These are phyloP conservation scores for Aulographum hederae DNA, from an alignment of 2,329 filamentous ascomycete species.

Conservation along the genomic window DNA sequence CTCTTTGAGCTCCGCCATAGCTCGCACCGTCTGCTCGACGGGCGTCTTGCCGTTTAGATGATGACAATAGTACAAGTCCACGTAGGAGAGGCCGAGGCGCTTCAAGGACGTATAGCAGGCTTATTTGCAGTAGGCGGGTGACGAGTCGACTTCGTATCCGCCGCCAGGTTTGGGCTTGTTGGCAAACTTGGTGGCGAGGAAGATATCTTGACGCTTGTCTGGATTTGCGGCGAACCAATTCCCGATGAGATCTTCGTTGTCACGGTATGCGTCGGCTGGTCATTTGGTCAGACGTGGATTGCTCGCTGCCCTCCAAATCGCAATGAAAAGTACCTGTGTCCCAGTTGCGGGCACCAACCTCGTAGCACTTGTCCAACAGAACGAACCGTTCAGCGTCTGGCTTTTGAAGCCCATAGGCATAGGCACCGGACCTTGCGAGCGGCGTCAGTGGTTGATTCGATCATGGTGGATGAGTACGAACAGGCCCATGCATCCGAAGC, in stretches of 20 bases:
- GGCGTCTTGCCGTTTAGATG: conserved; percentile 24
- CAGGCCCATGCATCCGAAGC: no score
- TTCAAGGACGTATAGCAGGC: conserved; percentile 21
- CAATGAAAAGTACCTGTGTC: no score
- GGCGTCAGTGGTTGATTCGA: no score
- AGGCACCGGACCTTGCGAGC: no score
- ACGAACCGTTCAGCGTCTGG: no score
- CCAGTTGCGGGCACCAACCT: no score
- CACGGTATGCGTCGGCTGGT: conserved; percentile 18
- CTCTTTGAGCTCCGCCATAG: conserved; percentile 27
- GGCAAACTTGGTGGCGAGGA: conserved; percentile 35
- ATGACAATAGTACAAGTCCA: conserved; percentile 27
- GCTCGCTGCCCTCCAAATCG: no score
- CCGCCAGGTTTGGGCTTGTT: conserved; percentile 18
- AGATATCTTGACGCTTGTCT: conserved; percentile 28
- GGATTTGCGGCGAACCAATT: conserved; percentile 25
- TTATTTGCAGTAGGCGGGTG: conserved; percentile 21
- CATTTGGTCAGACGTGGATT: no score
- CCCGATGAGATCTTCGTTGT: conserved; percentile 27
- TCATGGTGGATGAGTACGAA: no score
- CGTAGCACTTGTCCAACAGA: no score
- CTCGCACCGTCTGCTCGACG: conserved; percentile 29
- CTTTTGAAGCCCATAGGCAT: no score
- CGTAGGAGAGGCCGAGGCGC: conserved; percentile 18
- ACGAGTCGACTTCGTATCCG: conserved; percentile 16